A percentile compares a stretch with the other conserved stretches of the same genome.
These are phyloP conservation scores for Colletotrichum chrysophilum DNA, from an alignment of 2,329 filamentous ascomycete species.

Conservation along the genomic window DNA sequence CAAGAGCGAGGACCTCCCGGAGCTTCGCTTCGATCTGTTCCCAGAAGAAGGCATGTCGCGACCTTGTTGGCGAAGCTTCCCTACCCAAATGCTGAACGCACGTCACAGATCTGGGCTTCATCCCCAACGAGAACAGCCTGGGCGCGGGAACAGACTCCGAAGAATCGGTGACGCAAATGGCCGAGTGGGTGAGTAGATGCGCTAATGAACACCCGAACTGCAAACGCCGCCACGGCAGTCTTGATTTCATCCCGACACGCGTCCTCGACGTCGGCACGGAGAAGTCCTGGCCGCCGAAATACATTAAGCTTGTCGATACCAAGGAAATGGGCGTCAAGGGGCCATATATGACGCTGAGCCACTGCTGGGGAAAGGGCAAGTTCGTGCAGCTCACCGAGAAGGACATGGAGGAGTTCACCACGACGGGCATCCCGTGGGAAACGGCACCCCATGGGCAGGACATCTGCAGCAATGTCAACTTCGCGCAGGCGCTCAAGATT, in stretches of 20 bases:
- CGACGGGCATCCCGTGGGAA: background rate
- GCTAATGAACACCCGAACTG: conserved; percentile 1
- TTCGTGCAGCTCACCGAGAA: conserved; percentile 3
- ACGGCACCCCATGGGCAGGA: background rate
- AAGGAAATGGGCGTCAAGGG: background rate
- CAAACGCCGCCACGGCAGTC: background rate
- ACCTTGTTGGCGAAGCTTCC: background rate
- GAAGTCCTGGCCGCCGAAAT: background rate
- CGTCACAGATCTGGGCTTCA: background rate
- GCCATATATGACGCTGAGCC: conserved; percentile 24
- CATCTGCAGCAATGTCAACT: conserved; percentile 13
- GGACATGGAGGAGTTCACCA: background rate
- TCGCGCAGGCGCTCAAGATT: conserved; percentile 24
- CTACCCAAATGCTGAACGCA: background rate
- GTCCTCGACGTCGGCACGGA: conserved; percentile 15
- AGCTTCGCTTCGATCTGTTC: background rate
- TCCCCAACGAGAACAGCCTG: background rate
- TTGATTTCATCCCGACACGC: conserved; percentile 12
- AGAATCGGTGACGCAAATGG: background rate
- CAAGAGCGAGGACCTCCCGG: background rate
- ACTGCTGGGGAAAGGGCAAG: conserved; percentile 23
- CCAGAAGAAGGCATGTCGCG: background rate
- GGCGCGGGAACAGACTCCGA: background rate
- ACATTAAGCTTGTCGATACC: background rate
- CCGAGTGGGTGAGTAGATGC: conserved; percentile 17